Percentiles rank a stretch among this genome's conserved stretches.
Conservation (phyloP, 768 basidiomycete genomes). For the Lepiota brunneoincarnata region DNA sequence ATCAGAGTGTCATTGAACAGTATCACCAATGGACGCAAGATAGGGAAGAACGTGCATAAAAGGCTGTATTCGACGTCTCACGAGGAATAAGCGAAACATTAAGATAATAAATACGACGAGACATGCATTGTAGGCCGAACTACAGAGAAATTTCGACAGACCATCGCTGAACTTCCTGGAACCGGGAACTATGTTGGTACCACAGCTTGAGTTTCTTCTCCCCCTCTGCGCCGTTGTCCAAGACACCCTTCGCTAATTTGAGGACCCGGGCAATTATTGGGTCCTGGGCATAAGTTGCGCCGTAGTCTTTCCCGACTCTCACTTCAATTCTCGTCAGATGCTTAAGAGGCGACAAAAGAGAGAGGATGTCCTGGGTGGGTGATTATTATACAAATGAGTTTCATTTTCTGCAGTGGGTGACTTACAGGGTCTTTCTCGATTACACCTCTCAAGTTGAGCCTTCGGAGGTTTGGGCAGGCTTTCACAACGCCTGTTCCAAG, state of each 20-base stretch:
- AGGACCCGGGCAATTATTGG: neutral
- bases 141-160: no score
- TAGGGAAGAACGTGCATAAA: no score
- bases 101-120: no score
- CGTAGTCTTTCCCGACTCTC: neutral
- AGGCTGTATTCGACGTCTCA: no score
- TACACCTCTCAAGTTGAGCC: neutral
- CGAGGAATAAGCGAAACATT: no score
- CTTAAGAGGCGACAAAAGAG: neutral
- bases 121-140: no score
- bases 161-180: no score
- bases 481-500: neutral
- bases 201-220: neutral
- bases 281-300: neutral
- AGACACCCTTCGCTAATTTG: neutral
- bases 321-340: neutral
- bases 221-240: neutral
- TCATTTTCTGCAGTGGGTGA: neutral
- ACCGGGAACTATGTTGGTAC: neutral
- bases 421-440: neutral
- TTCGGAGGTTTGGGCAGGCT: slow-evolving; percentile 2
- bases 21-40: no score
- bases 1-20: no score
- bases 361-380: neutral
- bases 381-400: neutral